phyloP scores from a whole-genome alignment of 768 basidiomycete species.

The Russula brevipes region DNA sequence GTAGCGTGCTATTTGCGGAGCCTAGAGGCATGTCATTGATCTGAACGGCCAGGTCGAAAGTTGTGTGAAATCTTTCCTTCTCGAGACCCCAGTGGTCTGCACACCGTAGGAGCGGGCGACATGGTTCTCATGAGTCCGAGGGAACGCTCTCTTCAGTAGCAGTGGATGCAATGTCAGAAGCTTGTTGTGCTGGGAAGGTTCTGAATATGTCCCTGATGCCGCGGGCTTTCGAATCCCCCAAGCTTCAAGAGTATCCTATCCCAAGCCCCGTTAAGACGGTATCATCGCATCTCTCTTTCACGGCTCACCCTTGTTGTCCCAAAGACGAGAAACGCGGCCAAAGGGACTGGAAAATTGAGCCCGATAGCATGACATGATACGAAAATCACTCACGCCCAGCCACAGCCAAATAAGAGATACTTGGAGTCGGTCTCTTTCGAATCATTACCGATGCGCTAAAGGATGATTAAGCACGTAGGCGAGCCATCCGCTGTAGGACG shows the following conservation, averaged over 20 bases:
- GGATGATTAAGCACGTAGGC: neutral
- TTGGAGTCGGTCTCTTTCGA: neutral
- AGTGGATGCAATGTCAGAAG: neutral
- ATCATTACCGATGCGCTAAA: neutral
- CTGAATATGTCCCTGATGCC: neutral
- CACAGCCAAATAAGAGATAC: conserved; percentile 44
- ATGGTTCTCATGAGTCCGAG: neutral
- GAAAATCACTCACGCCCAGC: conserved; percentile 40
- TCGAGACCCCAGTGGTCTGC: neutral
- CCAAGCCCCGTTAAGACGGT: neutral
- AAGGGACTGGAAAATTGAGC: conserved; percentile 38
- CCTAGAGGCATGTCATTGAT: neutral
- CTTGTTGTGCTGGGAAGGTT: neutral
- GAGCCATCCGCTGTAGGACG: neutral
- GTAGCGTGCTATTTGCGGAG: neutral
- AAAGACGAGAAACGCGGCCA: conserved; percentile 45
- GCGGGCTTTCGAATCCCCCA: conserved; percentile 21
- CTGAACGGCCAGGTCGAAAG: neutral
- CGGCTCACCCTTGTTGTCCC: conserved; percentile 43
- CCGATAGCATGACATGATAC: conserved; percentile 3
- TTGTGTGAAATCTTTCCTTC: neutral
- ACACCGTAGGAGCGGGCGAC: neutral
- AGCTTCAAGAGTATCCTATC: conserved; percentile 38
- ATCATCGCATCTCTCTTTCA: neutral
- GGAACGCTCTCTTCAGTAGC: no score